These are phyloP conservation scores for Fusarium burgessii DNA, from an alignment of 2,329 filamentous ascomycete species.

Conservation along the genomic window DNA sequence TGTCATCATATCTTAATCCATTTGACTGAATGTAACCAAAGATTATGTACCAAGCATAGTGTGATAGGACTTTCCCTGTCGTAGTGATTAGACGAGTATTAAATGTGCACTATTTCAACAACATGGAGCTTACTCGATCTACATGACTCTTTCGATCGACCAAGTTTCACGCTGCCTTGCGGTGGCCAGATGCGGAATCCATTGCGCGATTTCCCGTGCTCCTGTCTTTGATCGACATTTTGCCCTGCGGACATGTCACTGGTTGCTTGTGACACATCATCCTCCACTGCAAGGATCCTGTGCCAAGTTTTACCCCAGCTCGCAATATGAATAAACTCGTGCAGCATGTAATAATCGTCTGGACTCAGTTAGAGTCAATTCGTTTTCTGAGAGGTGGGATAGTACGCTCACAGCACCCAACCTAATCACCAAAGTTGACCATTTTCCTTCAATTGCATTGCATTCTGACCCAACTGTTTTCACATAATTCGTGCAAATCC, in stretches of 20 bases:
- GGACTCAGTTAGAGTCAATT: too few relatives aligned
- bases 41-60: too few relatives aligned
- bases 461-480: neutral
- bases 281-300: neutral
- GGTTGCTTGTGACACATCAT: neutral
- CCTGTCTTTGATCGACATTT: neutral
- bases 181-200: neutral
- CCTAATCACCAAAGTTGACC: too few relatives aligned
- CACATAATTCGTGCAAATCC: too few relatives aligned
- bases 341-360: neutral
- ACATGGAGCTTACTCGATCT: too few relatives aligned
- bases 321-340: neutral
- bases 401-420: too few relatives aligned
- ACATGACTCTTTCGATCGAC: too few relatives aligned
- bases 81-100: too few relatives aligned
- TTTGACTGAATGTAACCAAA: too few relatives aligned
- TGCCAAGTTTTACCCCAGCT: neutral
- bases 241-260: neutral
- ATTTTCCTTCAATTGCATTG: neutral
- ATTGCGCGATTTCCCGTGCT: neutral
- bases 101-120: too few relatives aligned
- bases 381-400: neutral
- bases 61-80: too few relatives aligned
- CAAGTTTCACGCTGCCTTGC: neutral
- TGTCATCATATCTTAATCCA: too few relatives aligned